Evolutionary conservation across 1,139 yeast species (phyloP).

Genomic region (Citeromyces hawaiiensis): DNA sequence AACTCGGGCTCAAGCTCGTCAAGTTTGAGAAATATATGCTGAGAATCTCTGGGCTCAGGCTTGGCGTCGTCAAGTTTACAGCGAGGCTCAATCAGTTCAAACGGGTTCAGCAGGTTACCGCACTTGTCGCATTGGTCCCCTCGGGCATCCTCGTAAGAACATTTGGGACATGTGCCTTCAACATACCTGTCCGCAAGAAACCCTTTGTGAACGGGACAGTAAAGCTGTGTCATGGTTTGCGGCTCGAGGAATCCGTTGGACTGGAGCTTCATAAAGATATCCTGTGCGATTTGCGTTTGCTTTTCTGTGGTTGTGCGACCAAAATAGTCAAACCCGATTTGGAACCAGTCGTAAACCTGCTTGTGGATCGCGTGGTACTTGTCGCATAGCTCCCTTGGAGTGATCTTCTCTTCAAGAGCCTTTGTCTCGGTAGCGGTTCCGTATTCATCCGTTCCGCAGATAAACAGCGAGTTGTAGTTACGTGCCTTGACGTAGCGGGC

Average conservation of each 20-base stretch:
- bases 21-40: constrained; percentile 73
- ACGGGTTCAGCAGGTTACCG: constrained; percentile 80
- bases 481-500: constrained; percentile 84
- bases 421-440: constrained; percentile 99
- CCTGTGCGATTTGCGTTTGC: constrained; percentile 95
- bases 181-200: constrained; percentile 94
- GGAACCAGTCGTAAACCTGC: constrained; percentile 93
- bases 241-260: constrained; percentile 74
- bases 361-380: constrained; percentile 80
- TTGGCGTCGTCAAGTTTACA: constrained; percentile 82
- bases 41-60: constrained; percentile 72
- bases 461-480: constrained; percentile 71
- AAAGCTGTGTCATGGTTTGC: constrained; percentile 77
- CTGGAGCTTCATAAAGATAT: constrained; percentile 64
- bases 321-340: constrained; percentile 84
- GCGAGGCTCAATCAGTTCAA: constrained; percentile 86
- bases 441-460: constrained; percentile 98
- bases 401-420: constrained; percentile 84
- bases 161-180: constrained; percentile 95
- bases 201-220: constrained; percentile 82
- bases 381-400: constrained; percentile 82
- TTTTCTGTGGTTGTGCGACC: constrained; percentile 91
- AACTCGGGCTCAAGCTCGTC: constrained; percentile 73
- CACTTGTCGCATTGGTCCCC: constrained; percentile 99
- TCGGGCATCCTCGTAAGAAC: constrained; percentile 91